Percentiles rank a stretch among this genome's conserved stretches.
Conservation (phyloP, 306 rosid species). For the Cucurbita pepo region DNA sequence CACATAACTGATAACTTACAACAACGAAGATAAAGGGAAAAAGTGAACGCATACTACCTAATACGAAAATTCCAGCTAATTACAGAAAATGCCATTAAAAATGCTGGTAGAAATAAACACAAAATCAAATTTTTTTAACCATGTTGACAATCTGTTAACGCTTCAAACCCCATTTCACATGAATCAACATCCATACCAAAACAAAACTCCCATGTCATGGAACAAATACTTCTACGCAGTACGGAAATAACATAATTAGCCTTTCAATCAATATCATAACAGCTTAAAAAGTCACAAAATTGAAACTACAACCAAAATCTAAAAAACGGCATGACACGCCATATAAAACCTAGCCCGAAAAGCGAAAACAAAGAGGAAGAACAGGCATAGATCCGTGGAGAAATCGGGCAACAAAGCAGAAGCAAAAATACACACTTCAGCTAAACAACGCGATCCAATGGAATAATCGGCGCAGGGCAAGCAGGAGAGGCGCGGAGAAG, state of each 20-base stretch:
- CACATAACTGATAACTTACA: not conserved
- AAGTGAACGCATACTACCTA: not conserved
- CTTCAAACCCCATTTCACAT: not conserved
- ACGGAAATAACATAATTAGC: not conserved
- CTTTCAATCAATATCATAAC: not conserved
- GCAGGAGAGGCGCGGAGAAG: too few species aligned
- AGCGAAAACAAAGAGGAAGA: not conserved
- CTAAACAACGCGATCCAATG: not conserved
- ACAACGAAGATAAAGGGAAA: too few species aligned
- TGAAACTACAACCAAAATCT: not conserved
- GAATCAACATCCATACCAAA: not conserved
- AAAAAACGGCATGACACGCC: not conserved
- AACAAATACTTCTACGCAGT: not conserved
- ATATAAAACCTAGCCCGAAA: not conserved
- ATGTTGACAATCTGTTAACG: not conserved
- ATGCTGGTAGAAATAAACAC: not conserved
- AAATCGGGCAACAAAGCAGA: not conserved
- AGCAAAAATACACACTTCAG: not conserved
- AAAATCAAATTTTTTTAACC: not conserved
- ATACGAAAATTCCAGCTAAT: not conserved
- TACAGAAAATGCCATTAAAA: not conserved
- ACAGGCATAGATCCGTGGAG: not conserved
- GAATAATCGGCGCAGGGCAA: not conserved
- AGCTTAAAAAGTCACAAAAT: not conserved
- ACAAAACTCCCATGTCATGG: not conserved